phyloP scores from a whole-genome alignment of 208 protist genomes.

The Acanthamoeba rhysodes region DNA sequence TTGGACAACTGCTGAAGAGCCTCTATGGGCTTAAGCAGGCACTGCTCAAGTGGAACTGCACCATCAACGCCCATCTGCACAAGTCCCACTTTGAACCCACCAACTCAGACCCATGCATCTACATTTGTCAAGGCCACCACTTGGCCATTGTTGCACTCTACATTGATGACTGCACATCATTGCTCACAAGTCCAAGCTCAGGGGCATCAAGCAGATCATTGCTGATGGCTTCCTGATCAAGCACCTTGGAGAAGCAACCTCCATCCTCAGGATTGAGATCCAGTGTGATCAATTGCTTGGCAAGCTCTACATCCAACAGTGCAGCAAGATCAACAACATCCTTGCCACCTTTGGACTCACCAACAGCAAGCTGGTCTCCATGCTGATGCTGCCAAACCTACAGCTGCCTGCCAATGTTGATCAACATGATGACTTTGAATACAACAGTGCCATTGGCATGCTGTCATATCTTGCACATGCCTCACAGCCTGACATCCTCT shows the following conservation, averaged over 20 bases:
- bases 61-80: background rate
- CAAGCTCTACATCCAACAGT: background rate
- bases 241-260: too few relatives aligned
- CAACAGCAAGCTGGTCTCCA: background rate
- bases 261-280: too few relatives aligned
- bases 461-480: background rate
- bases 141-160: constrained; percentile 17
- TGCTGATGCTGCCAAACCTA: background rate
- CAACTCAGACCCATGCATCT: constrained; percentile 4
- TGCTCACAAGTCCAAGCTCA: background rate
- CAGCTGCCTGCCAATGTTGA: background rate
- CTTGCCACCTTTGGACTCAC: background rate
- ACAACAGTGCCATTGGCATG: background rate
- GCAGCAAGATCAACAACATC: background rate
- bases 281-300: too few relatives aligned
- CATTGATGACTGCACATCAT: constrained; percentile 61
- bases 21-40: constrained; percentile 73
- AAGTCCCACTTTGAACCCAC: background rate
- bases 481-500: background rate
- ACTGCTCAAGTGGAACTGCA: background rate
- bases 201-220: background rate
- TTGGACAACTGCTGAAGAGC: background rate
- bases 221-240: background rate
- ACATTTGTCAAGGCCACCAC: constrained; percentile 6
- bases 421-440: background rate